Evolutionary conservation across 352 stramenopile species (phyloP), one percentile per base, ranked within the genome.

Genomic region (Peronospora belbahrii): DNA sequence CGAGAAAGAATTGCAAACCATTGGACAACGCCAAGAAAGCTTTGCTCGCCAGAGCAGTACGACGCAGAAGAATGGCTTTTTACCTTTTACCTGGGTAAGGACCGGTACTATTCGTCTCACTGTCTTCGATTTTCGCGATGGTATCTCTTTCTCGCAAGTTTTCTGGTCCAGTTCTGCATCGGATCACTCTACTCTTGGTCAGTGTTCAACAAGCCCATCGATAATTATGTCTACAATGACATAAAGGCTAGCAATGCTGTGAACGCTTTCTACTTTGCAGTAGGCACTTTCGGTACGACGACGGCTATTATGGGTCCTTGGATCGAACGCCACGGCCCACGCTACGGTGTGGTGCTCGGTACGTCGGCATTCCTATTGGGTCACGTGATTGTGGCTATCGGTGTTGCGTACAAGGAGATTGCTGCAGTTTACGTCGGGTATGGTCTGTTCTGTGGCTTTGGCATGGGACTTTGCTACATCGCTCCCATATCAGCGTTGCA

Each of bases 391-490:
- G 48, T 45, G 7, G 64, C 65, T 9, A 66, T 83, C 25, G 71
- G 64, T 20, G 52, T 87, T 9, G 51, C 66, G 20, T 61, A 55
- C 42, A 68, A 83, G 35, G 35, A 45, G 0, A 79, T 85, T 15
- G 42, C 44, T 4, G 65, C 65, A 11, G 48, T 84, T 2, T 81
- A 74, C 51, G 42, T 87, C 40, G 74, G 75, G 15, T 87, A 87
- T 42, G 75, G 74, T 17, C 3, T 87, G n/a, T 69, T 83, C 31
- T 63, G 54, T 11, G 75, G 75, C 20, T 83, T 84, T 31, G 75
- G 75, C n/a, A 73, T 75, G 48, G 75, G 75, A 19, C 59, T 87
- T 1, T 79, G 70, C 65, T 87, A 87, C 60, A 85, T 87, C 37
- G 77, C 72, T 7, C 74, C 74, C 0, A 74, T 87, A 11, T 83